A percentile compares a stretch with the other conserved stretches of the same genome.
These are phyloP conservation scores for Aspergillus asperescens DNA, from an alignment of 495 filamentous ascomycete species.

Conservation along the genomic window DNA sequence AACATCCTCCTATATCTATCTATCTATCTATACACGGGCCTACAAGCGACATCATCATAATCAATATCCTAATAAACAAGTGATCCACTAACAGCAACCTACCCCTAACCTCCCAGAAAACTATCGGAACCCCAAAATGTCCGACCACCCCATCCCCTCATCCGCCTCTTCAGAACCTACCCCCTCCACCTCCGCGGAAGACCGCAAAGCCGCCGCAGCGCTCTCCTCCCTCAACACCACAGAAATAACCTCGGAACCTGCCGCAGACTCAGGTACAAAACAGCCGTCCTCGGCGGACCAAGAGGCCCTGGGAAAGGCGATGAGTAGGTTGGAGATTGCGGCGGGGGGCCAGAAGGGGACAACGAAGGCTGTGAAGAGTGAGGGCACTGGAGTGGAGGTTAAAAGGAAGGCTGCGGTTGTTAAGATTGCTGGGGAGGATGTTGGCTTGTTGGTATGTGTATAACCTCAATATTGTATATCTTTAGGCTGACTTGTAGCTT, in stretches of 20 bases:
- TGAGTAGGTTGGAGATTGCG: slow-evolving; percentile 59
- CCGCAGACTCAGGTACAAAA: slow-evolving; percentile 40
- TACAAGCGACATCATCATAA: too few species aligned
- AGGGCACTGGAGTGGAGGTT: slow-evolving; percentile 27
- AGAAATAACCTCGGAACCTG: slow-evolving; percentile 34
- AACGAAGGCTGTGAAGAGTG: slow-evolving; percentile 39
- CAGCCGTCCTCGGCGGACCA: slow-evolving; percentile 56
- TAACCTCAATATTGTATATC: not conserved
- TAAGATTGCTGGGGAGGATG: slow-evolving; percentile 63
- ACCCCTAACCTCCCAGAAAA: not conserved
- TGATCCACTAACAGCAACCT: too few species aligned
- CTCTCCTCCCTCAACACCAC: slow-evolving; percentile 70
- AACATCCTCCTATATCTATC: not conserved
- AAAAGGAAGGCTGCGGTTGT: slow-evolving; percentile 40
- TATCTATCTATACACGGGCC: too few species aligned
- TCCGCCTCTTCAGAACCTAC: slow-evolving; percentile 48
- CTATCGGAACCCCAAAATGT: slow-evolving; percentile 29
- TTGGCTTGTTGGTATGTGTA: slow-evolving; percentile 55
- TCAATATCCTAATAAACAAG: too few species aligned
- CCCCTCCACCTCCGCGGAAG: slow-evolving; percentile 69
- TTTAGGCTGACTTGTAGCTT: not conserved
- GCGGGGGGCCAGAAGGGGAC: slow-evolving; percentile 41
- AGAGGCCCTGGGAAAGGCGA: slow-evolving; percentile 79
- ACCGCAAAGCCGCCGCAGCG: slow-evolving; percentile 86
- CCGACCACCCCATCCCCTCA: slow-evolving; percentile 62